These are phyloP conservation scores for Boletus rex-veris DNA, from an alignment of 768 basidiomycete species.

Conservation along the genomic window DNA sequence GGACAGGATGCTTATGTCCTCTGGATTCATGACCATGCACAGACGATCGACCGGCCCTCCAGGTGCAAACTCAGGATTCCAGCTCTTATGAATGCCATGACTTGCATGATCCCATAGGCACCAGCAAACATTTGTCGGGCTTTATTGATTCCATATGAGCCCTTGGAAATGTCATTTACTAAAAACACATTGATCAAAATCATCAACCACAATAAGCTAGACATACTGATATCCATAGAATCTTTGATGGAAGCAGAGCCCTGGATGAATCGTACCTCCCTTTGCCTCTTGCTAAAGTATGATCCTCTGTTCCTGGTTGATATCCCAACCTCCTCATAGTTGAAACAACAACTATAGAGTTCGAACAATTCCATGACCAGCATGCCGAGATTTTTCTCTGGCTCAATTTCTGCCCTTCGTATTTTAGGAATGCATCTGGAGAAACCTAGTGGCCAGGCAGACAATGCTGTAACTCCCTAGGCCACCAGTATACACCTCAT, in stretches of 20 bases:
- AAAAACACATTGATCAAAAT: no score
- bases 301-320: no score
- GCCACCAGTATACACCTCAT: slow-evolving; percentile 94
- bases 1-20: slow-evolving; percentile 75
- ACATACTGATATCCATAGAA: no score
- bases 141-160: slow-evolving; percentile 81
- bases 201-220: no score
- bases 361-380: slow-evolving; percentile 90
- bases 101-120: slow-evolving; percentile 73
- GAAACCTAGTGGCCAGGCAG: slow-evolving; percentile 87
- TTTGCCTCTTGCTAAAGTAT: no score
- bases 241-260: no score
- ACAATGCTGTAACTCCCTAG: slow-evolving; percentile 94
- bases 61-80: slow-evolving; percentile 57
- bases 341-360: no score
- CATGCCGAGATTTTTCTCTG: slow-evolving; percentile 91
- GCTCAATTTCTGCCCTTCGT: slow-evolving; percentile 80
- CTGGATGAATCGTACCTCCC: no score
- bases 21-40: slow-evolving; percentile 42
- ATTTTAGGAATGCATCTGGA: slow-evolving; percentile 98
- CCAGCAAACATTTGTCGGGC: slow-evolving; percentile 84
- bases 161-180: no score
- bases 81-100: slow-evolving; percentile 63
- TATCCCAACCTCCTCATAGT: no score
- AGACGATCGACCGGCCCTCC: slow-evolving; percentile 48